A percentile compares a stretch with the other conserved stretches of the same genome.
These are phyloP conservation scores for Metarhizium brunneum DNA, from an alignment of 2,329 filamentous ascomycete genomes.

Conservation along the genomic window DNA sequence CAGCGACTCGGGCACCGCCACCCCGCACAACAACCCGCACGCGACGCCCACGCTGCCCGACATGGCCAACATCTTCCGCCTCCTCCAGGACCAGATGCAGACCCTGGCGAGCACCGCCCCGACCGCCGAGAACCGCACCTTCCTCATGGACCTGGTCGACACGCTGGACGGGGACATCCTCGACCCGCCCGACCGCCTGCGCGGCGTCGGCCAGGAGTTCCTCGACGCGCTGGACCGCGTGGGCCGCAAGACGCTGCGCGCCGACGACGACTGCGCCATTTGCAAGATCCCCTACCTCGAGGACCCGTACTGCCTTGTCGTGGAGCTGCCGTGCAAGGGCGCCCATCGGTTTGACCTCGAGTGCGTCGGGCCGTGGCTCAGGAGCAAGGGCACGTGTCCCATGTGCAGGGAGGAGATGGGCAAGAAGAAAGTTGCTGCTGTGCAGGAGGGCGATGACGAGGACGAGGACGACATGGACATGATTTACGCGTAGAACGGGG, in stretches of 20 bases:
- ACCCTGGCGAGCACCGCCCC: conserved; percentile 41
- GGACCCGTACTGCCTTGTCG: conserved; percentile 53
- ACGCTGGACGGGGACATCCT: conserved; percentile 41
- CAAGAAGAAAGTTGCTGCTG: conserved; percentile 40
- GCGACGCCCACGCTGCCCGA: conserved; percentile 52
- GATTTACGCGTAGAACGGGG: conserved; percentile 26
- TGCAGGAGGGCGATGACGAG: conserved; percentile 32
- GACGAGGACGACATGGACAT: conserved; percentile 43
- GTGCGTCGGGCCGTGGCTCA: conserved; percentile 57
- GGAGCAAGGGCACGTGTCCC: conserved; percentile 55
- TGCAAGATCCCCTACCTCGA: conserved; percentile 54
- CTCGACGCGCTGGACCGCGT: conserved; percentile 52
- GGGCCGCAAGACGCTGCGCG: conserved; percentile 35
- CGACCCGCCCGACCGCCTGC: conserved; percentile 40
- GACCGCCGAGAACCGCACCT: conserved; percentile 34
- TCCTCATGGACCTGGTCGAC: conserved; percentile 40
- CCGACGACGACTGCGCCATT: conserved; percentile 50
- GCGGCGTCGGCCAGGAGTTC: conserved; percentile 49
- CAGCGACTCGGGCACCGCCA: conserved; percentile 24
- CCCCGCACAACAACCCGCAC: conserved; percentile 43
- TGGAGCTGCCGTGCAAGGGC: conserved; percentile 52
- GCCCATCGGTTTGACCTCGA: conserved; percentile 56
- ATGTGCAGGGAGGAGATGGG: conserved; percentile 52
- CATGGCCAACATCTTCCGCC: conserved; percentile 45
- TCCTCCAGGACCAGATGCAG: conserved; percentile 50